Evolutionary conservation across 2,329 filamentous ascomycete species (phyloP).

Genomic region (Volutella citrinella): DNA sequence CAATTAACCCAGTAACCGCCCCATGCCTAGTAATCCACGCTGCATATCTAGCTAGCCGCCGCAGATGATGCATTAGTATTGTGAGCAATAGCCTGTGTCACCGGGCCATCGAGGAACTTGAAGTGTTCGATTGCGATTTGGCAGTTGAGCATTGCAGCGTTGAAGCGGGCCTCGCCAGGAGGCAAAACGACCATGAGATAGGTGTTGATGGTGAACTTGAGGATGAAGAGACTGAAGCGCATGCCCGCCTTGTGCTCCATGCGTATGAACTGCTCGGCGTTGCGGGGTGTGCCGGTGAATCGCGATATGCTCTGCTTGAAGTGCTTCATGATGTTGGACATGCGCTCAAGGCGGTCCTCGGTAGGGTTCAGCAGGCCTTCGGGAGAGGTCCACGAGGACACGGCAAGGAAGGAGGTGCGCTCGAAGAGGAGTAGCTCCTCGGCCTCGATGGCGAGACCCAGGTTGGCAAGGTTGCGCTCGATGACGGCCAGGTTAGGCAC

Average conservation of each 20-base stretch:
- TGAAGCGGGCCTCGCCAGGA: constrained; percentile 87
- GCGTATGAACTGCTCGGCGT: constrained; percentile 75
- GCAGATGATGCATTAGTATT: constrained; percentile 5
- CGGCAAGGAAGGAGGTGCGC: constrained; percentile 90
- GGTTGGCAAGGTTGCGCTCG: constrained; percentile 76
- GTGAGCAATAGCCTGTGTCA: no score
- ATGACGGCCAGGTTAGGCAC: constrained; percentile 92
- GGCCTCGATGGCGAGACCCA: constrained; percentile 84
- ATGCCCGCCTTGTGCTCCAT: constrained; percentile 76
- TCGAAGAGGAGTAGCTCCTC: constrained; percentile 95
- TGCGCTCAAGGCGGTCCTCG: constrained; percentile 86
- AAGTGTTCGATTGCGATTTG: constrained; percentile 84
- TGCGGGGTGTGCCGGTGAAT: constrained; percentile 77
- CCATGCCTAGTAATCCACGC: constrained; percentile 1
- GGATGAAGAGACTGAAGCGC: constrained; percentile 89
- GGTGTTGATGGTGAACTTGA: constrained; percentile 95
- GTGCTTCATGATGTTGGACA: constrained; percentile 97
- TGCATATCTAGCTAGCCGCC: neutral
- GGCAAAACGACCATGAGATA: constrained; percentile 92
- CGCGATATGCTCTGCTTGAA: constrained; percentile 85
- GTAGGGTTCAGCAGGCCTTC: constrained; percentile 79
- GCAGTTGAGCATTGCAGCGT: constrained; percentile 86
- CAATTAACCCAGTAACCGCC: no score
- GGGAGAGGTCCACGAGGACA: constrained; percentile 83
- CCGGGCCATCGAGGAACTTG: constrained; percentile 57